Evolutionary conservation across 352 stramenopile genomes (phyloP), one percentile per base, ranked within the genome.

Genomic region (Pythium guiyangense): DNA sequence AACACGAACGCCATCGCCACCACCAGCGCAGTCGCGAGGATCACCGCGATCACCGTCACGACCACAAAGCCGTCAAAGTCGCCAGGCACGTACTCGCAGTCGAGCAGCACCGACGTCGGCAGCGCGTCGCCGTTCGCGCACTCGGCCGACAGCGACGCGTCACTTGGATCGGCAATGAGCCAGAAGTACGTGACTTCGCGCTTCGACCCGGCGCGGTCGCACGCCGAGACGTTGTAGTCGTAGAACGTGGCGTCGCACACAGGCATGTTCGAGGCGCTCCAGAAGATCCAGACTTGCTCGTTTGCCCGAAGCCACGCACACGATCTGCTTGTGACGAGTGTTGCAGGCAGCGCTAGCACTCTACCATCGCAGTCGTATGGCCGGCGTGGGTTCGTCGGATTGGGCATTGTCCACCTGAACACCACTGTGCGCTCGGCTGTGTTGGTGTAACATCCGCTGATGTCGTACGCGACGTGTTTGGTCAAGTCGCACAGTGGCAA

Each of bases 331-430:
- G 70, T 82, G 15, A 22, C 14, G 2, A 80, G 0, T 35, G 47
- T 1, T n/a, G n/a, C n/a, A n/a, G 77, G 77, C 2, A 78, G 43
- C 15, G 11, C 34, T 2, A 43, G 12, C 12, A 73, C 49, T 2
- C 70, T 66, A 18, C 74, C 74, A 15, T 85, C 72, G 37, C 77
- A 87, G 25, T 66, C 52, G 49, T 74, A 79, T 26, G 77, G 72
- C 29, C 31, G 6, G 57, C 82, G n/a, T n/a, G n/a, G n/a, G n/a
- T n/a, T n/a, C n/a, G n/a, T n/a, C n/a, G n/a, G n/a, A n/a, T n/a
- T n/a, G n/a, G n/a, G n/a, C n/a, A n/a, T n/a, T n/a, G n/a, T n/a
- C n/a, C n/a, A n/a, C n/a, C n/a, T n/a, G n/a, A n/a, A 88, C 10
- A 50, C 8, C 45, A 86, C 69, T 15, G 58, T 17, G 0, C 67